phyloP scores from a whole-genome alignment of 2,329 filamentous ascomycete species.

The Venturia asperata region DNA sequence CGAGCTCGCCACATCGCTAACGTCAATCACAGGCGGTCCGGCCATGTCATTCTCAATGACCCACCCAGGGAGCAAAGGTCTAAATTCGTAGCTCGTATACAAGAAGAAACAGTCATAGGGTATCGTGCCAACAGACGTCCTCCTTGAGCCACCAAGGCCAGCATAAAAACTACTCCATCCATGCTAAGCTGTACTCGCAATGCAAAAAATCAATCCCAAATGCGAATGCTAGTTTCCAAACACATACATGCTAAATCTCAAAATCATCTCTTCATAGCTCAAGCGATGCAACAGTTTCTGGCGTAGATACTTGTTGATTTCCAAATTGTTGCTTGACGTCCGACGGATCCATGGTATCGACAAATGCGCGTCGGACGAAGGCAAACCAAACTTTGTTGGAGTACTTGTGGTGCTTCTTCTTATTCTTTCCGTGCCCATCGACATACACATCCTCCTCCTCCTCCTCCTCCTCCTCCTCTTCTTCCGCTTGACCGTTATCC shows the following conservation, averaged over 20 bases:
- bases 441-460: conserved; percentile 25
- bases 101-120: not conserved
- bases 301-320: not conserved
- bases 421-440: conserved; percentile 39
- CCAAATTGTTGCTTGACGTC: conserved; percentile 48
- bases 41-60: no score
- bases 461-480: conserved; percentile 27
- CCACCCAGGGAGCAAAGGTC: not conserved
- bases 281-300: not conserved
- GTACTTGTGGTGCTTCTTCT: conserved; percentile 37
- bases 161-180: not conserved
- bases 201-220: not conserved
- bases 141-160: not conserved
- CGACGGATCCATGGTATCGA: conserved; percentile 60
- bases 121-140: conserved; percentile 8
- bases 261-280: conserved; percentile 3
- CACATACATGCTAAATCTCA: not conserved
- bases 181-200: conserved; percentile 1
- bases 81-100: not conserved
- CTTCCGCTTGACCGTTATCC: conserved; percentile 24
- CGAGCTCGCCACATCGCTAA: no score
- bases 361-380: conserved; percentile 73
- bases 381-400: conserved; percentile 65
- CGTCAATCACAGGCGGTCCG: no score
- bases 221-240: conserved; percentile 4